Conservation (phyloP, 331 rosid genomes). For the Cydonia oblonga region DNA sequence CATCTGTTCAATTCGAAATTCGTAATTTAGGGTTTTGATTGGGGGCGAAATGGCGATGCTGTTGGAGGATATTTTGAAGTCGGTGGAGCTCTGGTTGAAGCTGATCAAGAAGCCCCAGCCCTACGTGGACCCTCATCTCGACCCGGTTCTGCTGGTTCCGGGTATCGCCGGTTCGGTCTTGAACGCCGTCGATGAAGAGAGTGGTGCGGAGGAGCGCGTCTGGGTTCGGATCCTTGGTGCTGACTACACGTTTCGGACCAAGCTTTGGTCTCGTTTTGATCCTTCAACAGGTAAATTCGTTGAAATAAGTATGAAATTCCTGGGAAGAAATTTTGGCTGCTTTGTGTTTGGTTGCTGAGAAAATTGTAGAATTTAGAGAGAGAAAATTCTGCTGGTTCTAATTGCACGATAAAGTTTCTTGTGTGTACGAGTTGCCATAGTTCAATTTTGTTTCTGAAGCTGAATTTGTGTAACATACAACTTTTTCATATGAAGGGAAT, state of each 20-base stretch:
- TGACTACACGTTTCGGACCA: constrained; percentile 59
- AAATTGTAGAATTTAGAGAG: neutral
- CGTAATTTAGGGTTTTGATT: neutral
- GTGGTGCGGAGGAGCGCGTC: constrained; percentile 59
- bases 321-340: neutral
- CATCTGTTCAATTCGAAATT: neutral
- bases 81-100: constrained; percentile 70
- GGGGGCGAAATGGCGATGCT: constrained; percentile 40
- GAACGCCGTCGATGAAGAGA: constrained; percentile 39
- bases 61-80: constrained; percentile 51
- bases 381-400: neutral
- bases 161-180: constrained; percentile 77
- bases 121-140: constrained; percentile 58
- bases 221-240: constrained; percentile 81
- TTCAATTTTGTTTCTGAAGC: neutral
- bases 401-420: neutral
- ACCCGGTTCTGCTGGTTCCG: constrained; percentile 82
- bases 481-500: no score
- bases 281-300: constrained; percentile 50
- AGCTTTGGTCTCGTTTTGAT: constrained; percentile 89
- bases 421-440: neutral
- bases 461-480: neutral
- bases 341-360: neutral
- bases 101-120: constrained; percentile 49
- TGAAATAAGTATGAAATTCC: neutral